Evolutionary conservation across 805 yeast genomes (phyloP).

Genomic region (Ogataea minuta): DNA sequence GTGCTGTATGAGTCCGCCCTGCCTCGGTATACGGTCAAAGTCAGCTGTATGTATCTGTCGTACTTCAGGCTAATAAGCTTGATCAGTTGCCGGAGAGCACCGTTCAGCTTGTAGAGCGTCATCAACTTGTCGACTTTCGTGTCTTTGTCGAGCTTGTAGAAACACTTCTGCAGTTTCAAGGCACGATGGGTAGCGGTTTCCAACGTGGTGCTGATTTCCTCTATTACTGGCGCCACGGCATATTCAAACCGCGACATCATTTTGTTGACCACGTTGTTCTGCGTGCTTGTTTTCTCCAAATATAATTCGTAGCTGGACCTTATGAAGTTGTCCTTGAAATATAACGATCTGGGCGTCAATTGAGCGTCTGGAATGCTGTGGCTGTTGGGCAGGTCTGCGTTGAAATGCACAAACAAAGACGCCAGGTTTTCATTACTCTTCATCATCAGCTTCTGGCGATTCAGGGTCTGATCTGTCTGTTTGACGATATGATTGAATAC

Average conservation of each 20-base stretch:
- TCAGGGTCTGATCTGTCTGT: constrained; percentile 10
- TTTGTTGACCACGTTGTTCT: constrained; percentile 17
- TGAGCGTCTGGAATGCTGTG: constrained; percentile 1
- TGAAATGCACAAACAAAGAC: constrained; percentile 12
- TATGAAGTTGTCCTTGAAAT: constrained; percentile 26
- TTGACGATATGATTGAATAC: constrained; percentile 12
- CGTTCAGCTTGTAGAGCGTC: constrained; percentile 8
- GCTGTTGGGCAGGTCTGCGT: constrained; percentile 12
- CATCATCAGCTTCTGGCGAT: constrained; percentile 15
- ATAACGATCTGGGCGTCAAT: constrained; percentile 25
- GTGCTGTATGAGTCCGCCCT: constrained; percentile 1
- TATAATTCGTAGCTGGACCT: constrained; percentile 26
- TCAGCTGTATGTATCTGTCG: constrained; percentile 2
- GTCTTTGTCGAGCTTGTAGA: constrained; percentile 13
- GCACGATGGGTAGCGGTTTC: not conserved
- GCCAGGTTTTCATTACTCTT: constrained; percentile 13
- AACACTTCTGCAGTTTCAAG: constrained; percentile 4
- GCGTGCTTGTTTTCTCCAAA: constrained; percentile 18
- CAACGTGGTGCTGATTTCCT: constrained; percentile 6
- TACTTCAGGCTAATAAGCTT: constrained; percentile 2
- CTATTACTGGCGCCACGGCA: constrained; percentile 9
- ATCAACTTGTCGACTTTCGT: constrained; percentile 9
- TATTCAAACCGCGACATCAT: constrained; percentile 20
- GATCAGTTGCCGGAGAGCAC: constrained; percentile 5
- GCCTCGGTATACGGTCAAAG: not conserved